Base-by-base conservation (phyloP, 371 early-diverging fungal species). In the Syncephalastrum monosporum region DNA sequence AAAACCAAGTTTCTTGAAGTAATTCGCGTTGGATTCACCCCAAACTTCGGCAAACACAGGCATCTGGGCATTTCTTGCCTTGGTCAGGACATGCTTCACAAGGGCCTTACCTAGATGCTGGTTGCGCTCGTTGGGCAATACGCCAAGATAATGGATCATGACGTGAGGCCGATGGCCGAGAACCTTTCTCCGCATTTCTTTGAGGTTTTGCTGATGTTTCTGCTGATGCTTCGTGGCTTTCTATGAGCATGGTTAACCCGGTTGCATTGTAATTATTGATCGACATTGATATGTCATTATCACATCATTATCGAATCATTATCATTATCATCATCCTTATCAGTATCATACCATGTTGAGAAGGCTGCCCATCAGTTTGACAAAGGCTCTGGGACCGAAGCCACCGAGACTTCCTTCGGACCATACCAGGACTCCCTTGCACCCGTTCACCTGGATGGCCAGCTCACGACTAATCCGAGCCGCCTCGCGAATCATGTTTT, bases 11-110 rank as follows among this genome's bases (percentile, higher is more conserved):
- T 57, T 56, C 23, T 57, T 45, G 19, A 68, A 57, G 61, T 64
- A 68, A 29, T 50, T 10, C 13, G 64, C 23, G 14, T 50, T 50
- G 0, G 50, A 17, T 5, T 57, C 45, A 1, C 56, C 64, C 68
- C 64, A 68, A 10, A 70, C 53, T 33, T 70, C 71, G 10, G 64
- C 61, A 56, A 64, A 70, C 10, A 70, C 56, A 10, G 71, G 71
- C 38, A 70, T 45, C 21, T 67, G 64, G 0, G 55, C 67, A 15
- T 61, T 58, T 23, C 64, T 67, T 5, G 71, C 67, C 38, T 64
- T 70, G 12, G 46, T 53, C 5, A 70, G 42, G 7, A 60, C 61
- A 50, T 64, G 53, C 15, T 67, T 44, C 24, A 70, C 21, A 14
- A 70, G 43, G 17, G 27, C 15, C 1, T 45, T 58, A 15, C 67